Evolutionary conservation across 169 alveolate genomes (phyloP).

Genomic region (Eimeria falciformis): DNA sequence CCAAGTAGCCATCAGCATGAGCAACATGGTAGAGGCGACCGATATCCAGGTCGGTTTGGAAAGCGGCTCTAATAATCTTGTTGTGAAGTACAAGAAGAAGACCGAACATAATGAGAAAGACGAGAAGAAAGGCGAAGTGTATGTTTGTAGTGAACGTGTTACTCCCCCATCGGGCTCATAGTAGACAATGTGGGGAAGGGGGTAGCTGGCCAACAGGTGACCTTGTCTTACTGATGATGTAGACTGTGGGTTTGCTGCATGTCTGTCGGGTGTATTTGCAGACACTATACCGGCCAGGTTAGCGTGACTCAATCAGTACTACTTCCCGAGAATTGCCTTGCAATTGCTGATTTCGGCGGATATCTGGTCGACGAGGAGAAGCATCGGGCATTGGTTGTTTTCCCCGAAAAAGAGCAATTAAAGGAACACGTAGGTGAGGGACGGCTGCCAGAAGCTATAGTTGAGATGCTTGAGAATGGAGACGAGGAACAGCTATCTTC

Average conservation of each 20-base stretch:
- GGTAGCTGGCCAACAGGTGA: not conserved
- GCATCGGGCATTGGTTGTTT: not conserved
- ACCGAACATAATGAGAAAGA: not conserved
- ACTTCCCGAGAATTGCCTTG: conserved; percentile 38
- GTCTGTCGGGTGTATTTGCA: not conserved
- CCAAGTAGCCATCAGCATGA: not conserved
- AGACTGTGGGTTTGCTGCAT: not conserved
- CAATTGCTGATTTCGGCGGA: not conserved
- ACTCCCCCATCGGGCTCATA: not conserved
- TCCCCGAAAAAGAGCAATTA: not conserved
- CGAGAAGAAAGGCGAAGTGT: not conserved
- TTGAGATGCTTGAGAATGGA: not conserved
- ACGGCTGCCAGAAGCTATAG: not conserved
- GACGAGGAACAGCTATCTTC: not conserved
- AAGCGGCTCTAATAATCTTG: not conserved
- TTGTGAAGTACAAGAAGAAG: not conserved
- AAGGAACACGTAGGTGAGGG: not conserved
- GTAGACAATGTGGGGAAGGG: not conserved
- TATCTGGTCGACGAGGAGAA: not conserved
- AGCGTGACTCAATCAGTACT: not conserved
- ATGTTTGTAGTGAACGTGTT: not conserved
- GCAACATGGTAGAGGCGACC: not conserved
- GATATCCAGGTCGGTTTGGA: not conserved
- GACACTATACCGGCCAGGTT: not conserved
- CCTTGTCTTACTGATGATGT: not conserved